phyloP scores from a whole-genome alignment of 257 asterid genomes.

The Nicotiana sylvestris region DNA sequence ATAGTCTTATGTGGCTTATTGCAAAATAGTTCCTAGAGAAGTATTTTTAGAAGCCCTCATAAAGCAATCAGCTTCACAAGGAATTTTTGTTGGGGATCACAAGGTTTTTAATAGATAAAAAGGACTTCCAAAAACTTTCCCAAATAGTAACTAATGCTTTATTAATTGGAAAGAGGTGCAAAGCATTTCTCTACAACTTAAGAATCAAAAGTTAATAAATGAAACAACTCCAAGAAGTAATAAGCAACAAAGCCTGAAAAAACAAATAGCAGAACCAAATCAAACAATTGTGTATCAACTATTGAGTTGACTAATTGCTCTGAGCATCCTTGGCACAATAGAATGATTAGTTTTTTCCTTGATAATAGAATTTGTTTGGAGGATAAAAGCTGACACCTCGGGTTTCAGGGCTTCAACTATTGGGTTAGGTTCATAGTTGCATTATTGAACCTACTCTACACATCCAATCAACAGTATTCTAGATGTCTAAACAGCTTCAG shows the following conservation, averaged over 20 bases:
- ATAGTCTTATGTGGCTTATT: background rate
- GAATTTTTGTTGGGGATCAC: background rate
- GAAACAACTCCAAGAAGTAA: background rate
- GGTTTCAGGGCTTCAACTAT: background rate
- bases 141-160: background rate
- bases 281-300: conserved; percentile 2
- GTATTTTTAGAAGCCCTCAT: background rate
- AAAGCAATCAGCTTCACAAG: background rate
- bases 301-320: background rate
- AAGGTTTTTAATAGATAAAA: background rate
- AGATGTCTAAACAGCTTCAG: background rate
- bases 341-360: background rate
- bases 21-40: background rate
- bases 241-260: background rate
- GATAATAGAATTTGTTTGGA: background rate
- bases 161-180: conserved; percentile 1
- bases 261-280: background rate
- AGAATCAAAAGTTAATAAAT: background rate
- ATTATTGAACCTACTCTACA: background rate
- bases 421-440: background rate
- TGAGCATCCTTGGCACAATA: background rate
- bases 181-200: background rate
- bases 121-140: background rate
- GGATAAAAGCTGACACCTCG: background rate
- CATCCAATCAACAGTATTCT: background rate